Percentiles rank a stretch among this genome's conserved stretches.
Conservation (phyloP, 2,329 filamentous ascomycete genomes). For the Magnaporthiopsis poae region DNA sequence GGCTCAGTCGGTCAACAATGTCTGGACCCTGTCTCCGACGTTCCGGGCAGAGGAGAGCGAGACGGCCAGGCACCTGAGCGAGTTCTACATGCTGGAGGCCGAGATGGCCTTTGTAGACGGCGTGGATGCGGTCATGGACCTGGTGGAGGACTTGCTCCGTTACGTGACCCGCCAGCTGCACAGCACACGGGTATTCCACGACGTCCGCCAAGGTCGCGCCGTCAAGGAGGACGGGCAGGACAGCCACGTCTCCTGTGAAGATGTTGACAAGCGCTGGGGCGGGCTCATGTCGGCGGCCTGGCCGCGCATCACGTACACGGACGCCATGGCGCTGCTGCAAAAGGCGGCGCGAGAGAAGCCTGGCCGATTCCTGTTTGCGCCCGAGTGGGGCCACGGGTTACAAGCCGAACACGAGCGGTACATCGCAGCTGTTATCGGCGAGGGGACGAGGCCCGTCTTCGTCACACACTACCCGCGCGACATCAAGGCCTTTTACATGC, state of each 20-base stretch:
- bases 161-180: conserved; percentile 32
- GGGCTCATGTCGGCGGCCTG: conserved; percentile 53
- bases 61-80: conserved; percentile 84
- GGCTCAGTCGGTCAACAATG: conserved; percentile 75
- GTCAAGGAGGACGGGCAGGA: conserved; percentile 33
- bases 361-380: conserved; percentile 56
- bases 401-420: conserved; percentile 90
- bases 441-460: conserved; percentile 61
- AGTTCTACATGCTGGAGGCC: conserved; percentile 97
- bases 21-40: conserved; percentile 88
- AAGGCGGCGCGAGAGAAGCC: conserved; percentile 33
- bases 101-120: conserved; percentile 71
- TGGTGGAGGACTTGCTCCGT: conserved; percentile 71
- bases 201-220: conserved; percentile 29
- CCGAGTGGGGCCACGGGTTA: conserved; percentile 61
- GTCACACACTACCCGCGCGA: conserved; percentile 83
- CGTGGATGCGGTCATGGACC: conserved; percentile 61
- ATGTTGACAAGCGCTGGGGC: conserved; percentile 61
- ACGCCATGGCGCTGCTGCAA: conserved; percentile 62
- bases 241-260: conserved; percentile 33
- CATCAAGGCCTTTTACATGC: conserved; percentile 80
- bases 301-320: conserved; percentile 73
- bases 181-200: conserved; percentile 31
- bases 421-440: conserved; percentile 52
- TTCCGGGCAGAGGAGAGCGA: conserved; percentile 92